A percentile compares a stretch with the other conserved stretches of the same genome.
Conservation (phyloP, 2,329 filamentous ascomycete species). For the Cryphonectria nitschkei region DNA sequence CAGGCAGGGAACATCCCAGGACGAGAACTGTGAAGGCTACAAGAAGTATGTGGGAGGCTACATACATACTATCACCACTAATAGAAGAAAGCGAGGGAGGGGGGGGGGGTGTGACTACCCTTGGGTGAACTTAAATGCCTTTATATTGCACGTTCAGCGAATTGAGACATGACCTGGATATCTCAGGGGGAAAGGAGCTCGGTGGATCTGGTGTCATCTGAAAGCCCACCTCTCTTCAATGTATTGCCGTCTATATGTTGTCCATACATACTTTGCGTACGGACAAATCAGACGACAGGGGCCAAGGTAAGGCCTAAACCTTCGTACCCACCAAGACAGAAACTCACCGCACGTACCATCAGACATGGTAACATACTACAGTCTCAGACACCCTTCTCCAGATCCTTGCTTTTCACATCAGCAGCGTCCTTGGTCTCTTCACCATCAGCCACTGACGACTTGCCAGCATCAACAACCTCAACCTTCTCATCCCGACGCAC, state of each 20-base stretch:
- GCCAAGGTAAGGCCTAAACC: not conserved
- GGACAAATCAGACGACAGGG: not conserved
- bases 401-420: constrained; percentile 9
- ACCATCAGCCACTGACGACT: not conserved
- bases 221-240: not conserved
- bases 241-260: not conserved
- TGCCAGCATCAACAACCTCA: not conserved
- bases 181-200: not conserved
- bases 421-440: not conserved
- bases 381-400: constrained; percentile 24
- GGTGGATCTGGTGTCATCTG: not conserved
- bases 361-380: not conserved
- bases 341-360: not conserved
- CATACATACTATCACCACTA: not conserved
- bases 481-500: not conserved
- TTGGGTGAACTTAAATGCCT: not conserved
- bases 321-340: not conserved
- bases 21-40: not conserved
- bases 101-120: too few species aligned
- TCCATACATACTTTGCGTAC: not conserved
- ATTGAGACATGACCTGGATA: not conserved
- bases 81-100: too few species aligned
- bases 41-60: not conserved
- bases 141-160: not conserved
- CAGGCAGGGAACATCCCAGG: not conserved